Base-by-base conservation (phyloP, 1,139 yeast species). In the Debaryomyces sp. region DNA sequence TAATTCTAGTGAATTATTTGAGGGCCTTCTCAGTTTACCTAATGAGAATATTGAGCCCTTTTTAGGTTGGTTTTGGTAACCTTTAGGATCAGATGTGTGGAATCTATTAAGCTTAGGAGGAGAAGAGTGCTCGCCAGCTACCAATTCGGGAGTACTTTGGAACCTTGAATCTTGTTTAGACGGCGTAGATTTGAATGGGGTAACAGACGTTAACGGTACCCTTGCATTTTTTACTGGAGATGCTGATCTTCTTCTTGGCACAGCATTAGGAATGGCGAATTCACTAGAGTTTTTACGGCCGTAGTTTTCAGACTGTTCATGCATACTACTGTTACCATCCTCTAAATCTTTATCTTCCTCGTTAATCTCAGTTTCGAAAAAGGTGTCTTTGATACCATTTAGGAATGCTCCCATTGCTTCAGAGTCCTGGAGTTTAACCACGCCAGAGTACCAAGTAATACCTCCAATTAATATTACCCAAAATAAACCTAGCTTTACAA, bases 371-470 rank as follows among this genome's bases (percentile, higher is more conserved):
- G 26, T 38, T 15, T 40, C 49, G 6, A 51, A 52, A 36, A 53
- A 23, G 36, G 48, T 52, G 13, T 49, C 47, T 43, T 46, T 43
- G 34, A 56, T 13, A 13, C 46, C 45, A 27, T 41, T 47, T 9
- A 50, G n/a, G 21, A 54, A 52, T 6, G 43, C 50, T 17, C 49
- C 49, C 6, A 57, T 21, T 5, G 52, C 47, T 17, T 53, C 52
- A 6, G 59, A 48, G 41, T 68, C 70, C 34, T 61, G 64, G 2
- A 61, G 29, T 45, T 60, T 61, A 42, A 70, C 48, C 5, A 68
- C 39, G 2, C 75, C 77, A 27, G 63, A 46, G 56, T 71, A 71
- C 71, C 74, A 67, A 29, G 60, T 58, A 17, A 61, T 50, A 1
- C 57, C 60, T n/a, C 66, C 69, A 7, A 64, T 43, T n/a, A 67